Percentiles rank a stretch among this genome's conserved stretches.
Evolutionary conservation across 192 early-diverging fungal genomes (phyloP).

Genomic region (Mortierella alpina): DNA sequence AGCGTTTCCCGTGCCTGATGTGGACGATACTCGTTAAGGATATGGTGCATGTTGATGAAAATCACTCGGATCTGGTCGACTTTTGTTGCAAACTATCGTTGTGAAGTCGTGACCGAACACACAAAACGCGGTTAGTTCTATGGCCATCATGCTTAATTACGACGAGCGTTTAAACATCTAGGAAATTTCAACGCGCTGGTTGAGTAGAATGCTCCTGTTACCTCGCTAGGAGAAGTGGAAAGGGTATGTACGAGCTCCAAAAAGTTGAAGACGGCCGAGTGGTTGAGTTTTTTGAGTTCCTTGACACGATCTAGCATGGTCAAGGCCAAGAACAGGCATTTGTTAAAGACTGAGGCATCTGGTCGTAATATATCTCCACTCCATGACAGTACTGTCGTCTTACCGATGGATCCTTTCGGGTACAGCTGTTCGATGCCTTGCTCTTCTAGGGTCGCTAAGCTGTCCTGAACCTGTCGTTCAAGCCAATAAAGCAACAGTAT

Average conservation of each 20-base stretch:
- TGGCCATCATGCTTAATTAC: too few relatives aligned
- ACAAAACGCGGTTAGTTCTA: background rate
- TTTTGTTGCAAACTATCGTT: conserved; percentile 61
- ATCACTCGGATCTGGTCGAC: conserved; percentile 75
- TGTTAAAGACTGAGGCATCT: background rate
- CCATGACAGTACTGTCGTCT: background rate
- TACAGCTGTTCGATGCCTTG: conserved; percentile 75
- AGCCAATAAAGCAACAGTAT: background rate
- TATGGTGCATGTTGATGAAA: conserved; percentile 84
- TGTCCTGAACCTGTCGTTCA: conserved; percentile 60
- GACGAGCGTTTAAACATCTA: too few relatives aligned
- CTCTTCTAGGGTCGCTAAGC: conserved; percentile 67
- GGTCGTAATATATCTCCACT: background rate
- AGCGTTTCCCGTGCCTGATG: conserved; percentile 80
- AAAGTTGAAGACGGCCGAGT: conserved; percentile 72
- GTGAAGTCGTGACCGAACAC: too few relatives aligned
- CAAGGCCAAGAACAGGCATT: background rate
- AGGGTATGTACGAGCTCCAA: conserved; percentile 76
- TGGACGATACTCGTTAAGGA: conserved; percentile 85
- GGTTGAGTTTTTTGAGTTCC: conserved; percentile 75
- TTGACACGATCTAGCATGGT: conserved; percentile 66
- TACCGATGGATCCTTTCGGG: conserved; percentile 63
- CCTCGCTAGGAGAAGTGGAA: conserved; percentile 59
- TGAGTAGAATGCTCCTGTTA: conserved; percentile 11
- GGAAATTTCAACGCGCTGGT: too few relatives aligned